Percentiles rank a stretch among this genome's conserved stretches.
phyloP scores from a whole-genome alignment of 345 rosid genomes.

The Triadica sebifera region DNA sequence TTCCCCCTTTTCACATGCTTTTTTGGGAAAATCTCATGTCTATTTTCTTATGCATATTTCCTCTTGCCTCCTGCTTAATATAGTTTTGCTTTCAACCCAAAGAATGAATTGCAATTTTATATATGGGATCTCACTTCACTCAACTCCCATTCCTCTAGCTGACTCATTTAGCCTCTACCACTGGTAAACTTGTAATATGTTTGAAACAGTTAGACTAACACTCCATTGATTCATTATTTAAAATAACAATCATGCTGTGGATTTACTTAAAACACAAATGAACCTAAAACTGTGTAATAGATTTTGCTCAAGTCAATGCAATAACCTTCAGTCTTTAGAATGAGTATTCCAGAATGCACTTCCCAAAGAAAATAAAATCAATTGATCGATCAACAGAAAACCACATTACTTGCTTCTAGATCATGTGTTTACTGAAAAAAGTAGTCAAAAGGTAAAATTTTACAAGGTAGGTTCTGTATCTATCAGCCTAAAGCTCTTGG shows the following conservation, averaged over 20 bases:
- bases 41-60: not conserved
- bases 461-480: not conserved
- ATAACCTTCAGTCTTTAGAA: not conserved
- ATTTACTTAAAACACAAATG: not conserved
- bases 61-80: not conserved
- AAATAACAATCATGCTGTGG: not conserved
- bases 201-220: not conserved
- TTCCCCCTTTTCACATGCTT: not conserved
- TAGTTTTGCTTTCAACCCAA: not conserved
- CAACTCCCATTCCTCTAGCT: not conserved
- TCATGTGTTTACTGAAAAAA: not conserved
- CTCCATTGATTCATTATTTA: not conserved
- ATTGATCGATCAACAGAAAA: not conserved
- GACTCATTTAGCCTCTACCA: not conserved
- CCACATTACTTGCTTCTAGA: not conserved
- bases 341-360: not conserved
- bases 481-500: not conserved
- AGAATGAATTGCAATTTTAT: not conserved
- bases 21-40: not conserved
- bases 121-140: not conserved
- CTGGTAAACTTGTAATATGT: not conserved
- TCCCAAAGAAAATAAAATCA: not conserved
- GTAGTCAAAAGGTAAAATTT: not conserved
- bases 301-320: not conserved
- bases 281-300: not conserved